Conservation (phyloP, 345 rosid genomes). For the Ricinus communis region DNA sequence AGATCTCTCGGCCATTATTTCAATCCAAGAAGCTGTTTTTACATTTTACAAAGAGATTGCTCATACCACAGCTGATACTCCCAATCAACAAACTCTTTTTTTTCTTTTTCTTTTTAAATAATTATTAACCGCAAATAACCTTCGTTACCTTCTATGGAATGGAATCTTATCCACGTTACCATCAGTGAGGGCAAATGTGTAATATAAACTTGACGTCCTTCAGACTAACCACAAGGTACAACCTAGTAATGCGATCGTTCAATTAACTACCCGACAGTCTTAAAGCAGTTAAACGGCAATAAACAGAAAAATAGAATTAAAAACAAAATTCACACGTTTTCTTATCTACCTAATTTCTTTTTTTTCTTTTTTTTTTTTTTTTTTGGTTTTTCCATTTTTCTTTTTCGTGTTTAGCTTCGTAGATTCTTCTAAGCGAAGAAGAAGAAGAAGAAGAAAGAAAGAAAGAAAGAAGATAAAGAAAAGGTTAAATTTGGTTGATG, state of each 20-base stretch:
- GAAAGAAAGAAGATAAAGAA: background rate
- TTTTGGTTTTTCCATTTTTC: background rate
- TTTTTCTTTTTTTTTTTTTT: background rate
- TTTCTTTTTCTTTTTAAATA: no score
- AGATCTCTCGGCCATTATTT: background rate
- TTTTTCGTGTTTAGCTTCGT: background rate
- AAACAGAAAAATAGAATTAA: no score
- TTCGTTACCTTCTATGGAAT: background rate
- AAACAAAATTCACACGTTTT: conserved; percentile 6
- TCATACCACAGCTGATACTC: background rate
- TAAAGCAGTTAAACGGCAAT: conserved; percentile 25
- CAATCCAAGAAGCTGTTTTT: background rate
- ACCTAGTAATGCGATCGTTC: background rate
- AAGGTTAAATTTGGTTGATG: background rate
- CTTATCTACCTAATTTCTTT: conserved; percentile 2
- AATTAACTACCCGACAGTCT: conserved; percentile 10
- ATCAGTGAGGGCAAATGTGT: conserved; percentile 20
- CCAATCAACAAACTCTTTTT: background rate
- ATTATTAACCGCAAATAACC: conserved; percentile 14
- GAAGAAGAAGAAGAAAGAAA: conserved; percentile 9
- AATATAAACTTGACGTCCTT: background rate
- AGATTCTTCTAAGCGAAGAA: conserved; percentile 9
- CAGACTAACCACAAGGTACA: background rate
- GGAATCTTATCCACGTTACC: background rate
- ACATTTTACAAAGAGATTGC: background rate